These are phyloP conservation scores for Venturia oleaginea DNA, from an alignment of 2,329 filamentous ascomycete species.

Conservation along the genomic window DNA sequence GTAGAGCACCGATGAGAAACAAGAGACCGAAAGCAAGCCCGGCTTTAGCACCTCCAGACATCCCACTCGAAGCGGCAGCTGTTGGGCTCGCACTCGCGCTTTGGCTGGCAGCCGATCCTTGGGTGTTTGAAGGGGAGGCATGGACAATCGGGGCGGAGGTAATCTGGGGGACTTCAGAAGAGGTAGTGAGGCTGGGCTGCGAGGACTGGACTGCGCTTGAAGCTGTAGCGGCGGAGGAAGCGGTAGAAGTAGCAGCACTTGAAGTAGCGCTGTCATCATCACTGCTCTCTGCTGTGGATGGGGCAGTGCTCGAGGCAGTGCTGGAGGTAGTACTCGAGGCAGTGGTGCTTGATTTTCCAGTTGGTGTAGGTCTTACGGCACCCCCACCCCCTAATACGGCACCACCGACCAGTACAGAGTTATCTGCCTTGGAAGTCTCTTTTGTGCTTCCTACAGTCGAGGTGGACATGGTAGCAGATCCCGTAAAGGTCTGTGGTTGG, in stretches of 20 bases:
- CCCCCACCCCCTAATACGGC: too few species aligned
- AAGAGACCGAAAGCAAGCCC: slow-evolving; percentile 80
- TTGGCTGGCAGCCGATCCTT: slow-evolving; percentile 15
- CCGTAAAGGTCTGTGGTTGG: slow-evolving; percentile 42
- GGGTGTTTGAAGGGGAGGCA: neutral
- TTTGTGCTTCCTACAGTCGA: neutral
- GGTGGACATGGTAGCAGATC: slow-evolving; percentile 27
- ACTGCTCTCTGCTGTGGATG: neutral
- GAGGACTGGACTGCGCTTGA: neutral
- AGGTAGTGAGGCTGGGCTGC: neutral
- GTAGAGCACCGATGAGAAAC: slow-evolving; percentile 55
- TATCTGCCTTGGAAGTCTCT: neutral
- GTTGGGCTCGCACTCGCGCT: slow-evolving; percentile 18
- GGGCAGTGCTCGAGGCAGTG: neutral
- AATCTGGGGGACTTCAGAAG: neutral
- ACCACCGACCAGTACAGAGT: neutral
- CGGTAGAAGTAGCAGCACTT: neutral
- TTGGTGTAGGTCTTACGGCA: slow-evolving; percentile 2
- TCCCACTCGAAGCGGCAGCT: slow-evolving; percentile 22
- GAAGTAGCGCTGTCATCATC: neutral
- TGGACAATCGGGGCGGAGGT: neutral
- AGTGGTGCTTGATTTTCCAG: too few species aligned
- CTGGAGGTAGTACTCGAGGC: too few species aligned
- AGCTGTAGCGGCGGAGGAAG: neutral
- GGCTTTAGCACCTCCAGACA: slow-evolving; percentile 53